Evolutionary conservation across 2,329 filamentous ascomycete genomes (phyloP), one percentile per base, ranked within the genome.

Genomic region (Fonsecaea nubica): DNA sequence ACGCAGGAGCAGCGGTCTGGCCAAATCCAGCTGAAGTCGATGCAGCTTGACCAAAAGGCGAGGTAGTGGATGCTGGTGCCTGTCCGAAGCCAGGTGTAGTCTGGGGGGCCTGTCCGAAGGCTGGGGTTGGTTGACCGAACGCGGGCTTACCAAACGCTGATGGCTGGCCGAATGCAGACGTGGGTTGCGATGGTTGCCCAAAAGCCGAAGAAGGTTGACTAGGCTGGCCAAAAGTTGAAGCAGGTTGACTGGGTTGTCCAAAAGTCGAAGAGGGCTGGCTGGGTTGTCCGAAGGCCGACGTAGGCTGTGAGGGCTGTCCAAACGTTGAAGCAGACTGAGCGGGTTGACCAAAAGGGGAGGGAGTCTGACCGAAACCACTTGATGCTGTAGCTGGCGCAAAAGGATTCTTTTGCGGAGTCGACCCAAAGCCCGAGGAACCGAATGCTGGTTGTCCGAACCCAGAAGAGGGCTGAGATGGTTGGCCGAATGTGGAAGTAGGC

Each of bases 361-460:
- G 12, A 45, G 45, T 38, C 60, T 70, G 69, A 21, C 69, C 66
- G 60, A 67, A 69, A 62, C 66, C 57, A 52, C 57, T 63, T 62
- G 60, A 52, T 54, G 63, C 64, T 50, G 61, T 57, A 33, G 73
- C 64, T 64, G 72, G 67, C 6, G 76, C 72, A 64, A 82, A 81
- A 6, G 78, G 76, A 58, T 74, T 77, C 38, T 65, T 71, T 25
- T 54, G 53, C 4, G 63, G 63, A 42, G 13, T 64, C 53, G 73
- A 72, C 12, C 73, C 76, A 65, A 80, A 80, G n/a, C 73, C 69
- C 33, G 73, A 72, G 21, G 78, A 76, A 7, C 74, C 69, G 55
- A 73, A 69, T 50, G 69, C 73, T 40, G 78, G 76, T 38, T 79
- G 76, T 40, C 79, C 79, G 62, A 82, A 78, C 21, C 73, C 71